Conservation (phyloP, 2,329 filamentous ascomycete genomes). For the Xylaria sp. region DNA sequence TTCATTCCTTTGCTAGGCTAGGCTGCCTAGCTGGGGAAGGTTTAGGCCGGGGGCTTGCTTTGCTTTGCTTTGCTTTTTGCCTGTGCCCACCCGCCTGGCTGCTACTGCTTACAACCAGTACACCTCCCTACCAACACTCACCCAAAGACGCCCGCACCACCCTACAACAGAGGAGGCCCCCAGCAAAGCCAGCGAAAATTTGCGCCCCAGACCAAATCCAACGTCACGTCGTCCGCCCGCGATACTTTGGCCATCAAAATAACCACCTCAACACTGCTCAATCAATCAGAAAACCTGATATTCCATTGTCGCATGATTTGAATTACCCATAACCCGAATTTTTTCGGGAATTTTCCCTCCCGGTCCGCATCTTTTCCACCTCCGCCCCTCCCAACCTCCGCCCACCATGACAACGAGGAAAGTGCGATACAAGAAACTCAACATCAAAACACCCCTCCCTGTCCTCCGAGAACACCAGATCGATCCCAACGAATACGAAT, state of each 20-base stretch:
- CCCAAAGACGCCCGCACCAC: constrained; percentile 32
- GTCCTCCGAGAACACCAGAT: constrained; percentile 92
- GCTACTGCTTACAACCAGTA: constrained; percentile 20
- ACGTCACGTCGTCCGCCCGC: constrained; percentile 63
- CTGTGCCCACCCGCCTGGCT: constrained; percentile 22
- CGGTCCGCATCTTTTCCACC: constrained; percentile 53
- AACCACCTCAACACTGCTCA: constrained; percentile 60
- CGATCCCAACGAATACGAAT: constrained; percentile 86
- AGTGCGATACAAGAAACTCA: constrained; percentile 90
- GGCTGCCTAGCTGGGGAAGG: constrained; percentile 28
- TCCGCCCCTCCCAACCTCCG: constrained; percentile 46
- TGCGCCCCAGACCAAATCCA: constrained; percentile 65
- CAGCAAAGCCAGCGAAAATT: constrained; percentile 60
- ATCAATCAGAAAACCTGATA: constrained; percentile 66
- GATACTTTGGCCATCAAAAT: constrained; percentile 65
- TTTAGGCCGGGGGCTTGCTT: constrained; percentile 14
- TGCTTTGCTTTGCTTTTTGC: constrained; percentile 26
- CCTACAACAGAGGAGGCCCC: constrained; percentile 35
- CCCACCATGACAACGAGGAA: constrained; percentile 72
- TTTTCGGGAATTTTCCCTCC: constrained; percentile 70
- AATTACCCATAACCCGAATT: constrained; percentile 73
- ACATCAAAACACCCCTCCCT: constrained; percentile 86
- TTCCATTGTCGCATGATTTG: constrained; percentile 63
- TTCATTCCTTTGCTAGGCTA: constrained; percentile 21
- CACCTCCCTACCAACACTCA: constrained; percentile 22